These are phyloP conservation scores for Quercus aquifolioides DNA, from an alignment of 306 rosid species.

Conservation along the genomic window DNA sequence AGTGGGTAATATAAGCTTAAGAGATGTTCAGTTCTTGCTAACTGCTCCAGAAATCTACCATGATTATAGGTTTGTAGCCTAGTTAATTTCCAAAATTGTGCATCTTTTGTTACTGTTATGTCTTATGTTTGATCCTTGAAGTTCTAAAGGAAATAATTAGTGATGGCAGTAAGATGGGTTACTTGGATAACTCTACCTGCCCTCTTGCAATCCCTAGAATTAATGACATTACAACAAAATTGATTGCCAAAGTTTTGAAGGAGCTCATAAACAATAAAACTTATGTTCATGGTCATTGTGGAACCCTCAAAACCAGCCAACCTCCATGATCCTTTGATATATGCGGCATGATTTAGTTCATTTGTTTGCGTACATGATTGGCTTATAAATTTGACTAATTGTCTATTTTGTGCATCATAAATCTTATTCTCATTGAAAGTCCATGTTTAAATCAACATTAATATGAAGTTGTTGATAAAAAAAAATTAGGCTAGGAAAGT, in stretches of 20 bases:
- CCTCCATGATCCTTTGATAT: neutral
- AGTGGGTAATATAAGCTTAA: conserved; percentile 76
- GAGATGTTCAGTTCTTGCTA: conserved; percentile 90
- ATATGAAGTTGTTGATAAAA: neutral
- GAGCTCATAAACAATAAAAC: neutral
- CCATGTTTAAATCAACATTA: neutral
- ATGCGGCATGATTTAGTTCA: neutral
- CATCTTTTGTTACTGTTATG: neutral
- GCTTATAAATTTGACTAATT: neutral
- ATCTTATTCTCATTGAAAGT: neutral
- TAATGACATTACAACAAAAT: neutral
- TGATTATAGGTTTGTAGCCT: conserved; percentile 59
- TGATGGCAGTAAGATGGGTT: neutral
- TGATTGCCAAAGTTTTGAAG: neutral
- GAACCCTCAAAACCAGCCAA: neutral
- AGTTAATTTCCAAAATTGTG: neutral
- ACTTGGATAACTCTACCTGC: neutral
- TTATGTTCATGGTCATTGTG: neutral
- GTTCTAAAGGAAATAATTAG: neutral
- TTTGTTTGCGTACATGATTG: neutral
- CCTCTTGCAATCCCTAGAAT: neutral
- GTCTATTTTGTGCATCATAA: neutral
- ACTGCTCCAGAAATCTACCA: conserved; percentile 93
- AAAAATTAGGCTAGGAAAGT: neutral
- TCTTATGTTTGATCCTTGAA: neutral